Evolutionary conservation across 441 rosid species (phyloP), one percentile per base, ranked within the genome.

Genomic region (Populus hybrid): DNA sequence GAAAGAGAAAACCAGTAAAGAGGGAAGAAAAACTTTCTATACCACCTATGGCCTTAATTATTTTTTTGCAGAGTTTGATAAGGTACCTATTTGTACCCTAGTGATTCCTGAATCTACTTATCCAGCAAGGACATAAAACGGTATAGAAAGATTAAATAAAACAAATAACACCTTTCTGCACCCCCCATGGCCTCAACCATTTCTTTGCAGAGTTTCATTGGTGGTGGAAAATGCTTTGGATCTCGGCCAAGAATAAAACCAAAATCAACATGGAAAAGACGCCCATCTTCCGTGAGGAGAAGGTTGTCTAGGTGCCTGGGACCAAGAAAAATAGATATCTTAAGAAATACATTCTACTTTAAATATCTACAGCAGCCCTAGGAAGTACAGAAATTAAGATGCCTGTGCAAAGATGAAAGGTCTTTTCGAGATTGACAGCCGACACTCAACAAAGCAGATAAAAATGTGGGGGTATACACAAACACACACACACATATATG

Each of bases 151-250:
- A 20, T 8, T 21, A 3, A 9, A 8, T 16, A 40, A 61, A 65
- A 46, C 10, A 59, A 81, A 63, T 21, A 69, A 63, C 75, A 94
- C 99, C 98, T 96, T 77, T 94, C 98, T 73, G 97, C 98, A 80
- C 99, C 98, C 61, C 98, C 98, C 99, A 96, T 96, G 69, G 98
- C 99, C 89, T 96, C 99, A 67, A 96, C 98, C 99, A 96, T 96
- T 89, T 96, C 98, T 86, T 96, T 94, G 91, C 99, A 96, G 73
- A 96, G 97, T 85, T 94, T 96, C 99, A 96, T 96, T 38, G 99
- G 99, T 36, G 99, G 99, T 72, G 99, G 99, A 81, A 96, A 94
- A 42, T 97, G 99, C 87, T 96, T 96, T 73, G 98, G 98, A 81
- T 93, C 98, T 79, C 96, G 93, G 73, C 99, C 98, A 50, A 96